phyloP scores from a whole-genome alignment of 2,329 filamentous ascomycete species.

The Trichophyton benhamiae region DNA sequence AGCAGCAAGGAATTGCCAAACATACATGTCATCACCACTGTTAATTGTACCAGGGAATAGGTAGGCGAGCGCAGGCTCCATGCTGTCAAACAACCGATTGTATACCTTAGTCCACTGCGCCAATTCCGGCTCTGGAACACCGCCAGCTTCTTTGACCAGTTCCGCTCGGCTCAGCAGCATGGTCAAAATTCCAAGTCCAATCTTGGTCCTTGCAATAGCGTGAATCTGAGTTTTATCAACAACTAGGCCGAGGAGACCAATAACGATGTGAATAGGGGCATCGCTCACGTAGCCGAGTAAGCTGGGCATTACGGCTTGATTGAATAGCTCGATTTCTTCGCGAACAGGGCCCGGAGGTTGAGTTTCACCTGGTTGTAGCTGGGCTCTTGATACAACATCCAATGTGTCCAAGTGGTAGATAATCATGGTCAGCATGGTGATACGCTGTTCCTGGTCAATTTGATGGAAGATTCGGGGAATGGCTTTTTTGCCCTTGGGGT shows the following conservation, averaged over 20 bases:
- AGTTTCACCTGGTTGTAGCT: conserved; percentile 59
- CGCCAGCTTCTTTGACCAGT: conserved; percentile 71
- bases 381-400: conserved; percentile 74
- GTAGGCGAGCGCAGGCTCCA: conserved; percentile 71
- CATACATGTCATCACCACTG: conserved; percentile 83
- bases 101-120: conserved; percentile 75
- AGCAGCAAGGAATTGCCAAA: conserved; percentile 94
- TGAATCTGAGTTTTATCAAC: conserved; percentile 72
- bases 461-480: conserved; percentile 92
- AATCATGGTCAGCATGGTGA: conserved; percentile 91
- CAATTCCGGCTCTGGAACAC: conserved; percentile 59
- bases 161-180: conserved; percentile 91
- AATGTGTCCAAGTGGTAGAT: conserved; percentile 84
- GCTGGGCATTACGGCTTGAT: conserved; percentile 73
- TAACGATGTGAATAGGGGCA: conserved; percentile 78
- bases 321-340: conserved; percentile 88
- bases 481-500: conserved; percentile 90
- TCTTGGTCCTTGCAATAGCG: conserved; percentile 70
- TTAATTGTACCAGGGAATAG: conserved; percentile 90
- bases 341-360: conserved; percentile 65
- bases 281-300: conserved; percentile 85
- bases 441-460: conserved; percentile 76
- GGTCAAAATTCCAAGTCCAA: conserved; percentile 80
- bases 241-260: conserved; percentile 75
- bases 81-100: conserved; percentile 70